Evolutionary conservation across 768 basidiomycete species (phyloP), one percentile per base, ranked within the genome.

Genomic region (Paxillus rubicundulus): DNA sequence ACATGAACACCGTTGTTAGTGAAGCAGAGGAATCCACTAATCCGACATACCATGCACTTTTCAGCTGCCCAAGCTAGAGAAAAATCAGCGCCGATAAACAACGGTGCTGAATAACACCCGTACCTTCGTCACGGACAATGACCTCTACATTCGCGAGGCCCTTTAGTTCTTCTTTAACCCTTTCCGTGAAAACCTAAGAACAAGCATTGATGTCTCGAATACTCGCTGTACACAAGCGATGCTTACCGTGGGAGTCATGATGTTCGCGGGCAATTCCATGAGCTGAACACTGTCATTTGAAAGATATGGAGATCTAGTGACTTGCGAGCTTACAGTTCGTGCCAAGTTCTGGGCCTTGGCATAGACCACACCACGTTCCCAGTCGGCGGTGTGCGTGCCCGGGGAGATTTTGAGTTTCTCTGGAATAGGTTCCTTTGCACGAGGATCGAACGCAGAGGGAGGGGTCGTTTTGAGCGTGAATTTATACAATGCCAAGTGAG

Each of bases 211-310:
- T 32, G 5, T 16, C 30, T 21, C 12, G 20, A 20, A 13, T 5
- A 17, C 13, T 17, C 1, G 1, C 24, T 2, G 32, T 18, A 3
- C 14, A 48, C 14, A 38, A 13, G 3, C 1, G 10, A 20, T 47
- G 66, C 77, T 40, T 60, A 86, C 86, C 13, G 89, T 90, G 9
- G 91, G 92, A 2, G 90, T 92, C 75, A 91, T 74, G 68, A 92
- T 82, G 67, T 94, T 94, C 1, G 82, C 91, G 47, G 92, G 92
- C 5, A 89, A 71, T 69, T 94, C 92, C 83, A 82, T 86, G 43
- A 94, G 76, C 87, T 91, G 41, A 27, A 33, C 52, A 38, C 37
- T 33, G 20, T 45, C n/a, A 33, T 20, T 43, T 47, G 20, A 47
- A 43, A 7, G 2, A 6, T 27, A 17, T 3, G 4, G 21, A 27